A percentile compares a stretch with the other conserved stretches of the same genome.
Conservation (phyloP, 768 basidiomycete species). For the Pisolithus sp. region DNA sequence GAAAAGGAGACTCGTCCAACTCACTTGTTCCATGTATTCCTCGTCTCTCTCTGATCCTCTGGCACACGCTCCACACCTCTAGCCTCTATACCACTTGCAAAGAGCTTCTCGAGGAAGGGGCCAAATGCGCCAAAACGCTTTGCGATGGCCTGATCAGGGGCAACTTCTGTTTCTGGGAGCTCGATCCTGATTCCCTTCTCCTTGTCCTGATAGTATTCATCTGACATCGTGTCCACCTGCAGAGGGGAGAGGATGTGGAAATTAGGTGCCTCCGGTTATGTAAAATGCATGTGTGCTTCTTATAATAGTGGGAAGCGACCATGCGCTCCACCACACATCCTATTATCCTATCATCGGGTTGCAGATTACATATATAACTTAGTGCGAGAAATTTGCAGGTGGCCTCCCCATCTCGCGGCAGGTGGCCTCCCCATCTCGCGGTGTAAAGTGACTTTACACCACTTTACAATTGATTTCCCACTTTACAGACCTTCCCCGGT, state of each 20-base stretch:
- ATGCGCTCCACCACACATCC: too few species aligned
- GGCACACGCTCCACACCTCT: slow-evolving; percentile 50
- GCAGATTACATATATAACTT: too few species aligned
- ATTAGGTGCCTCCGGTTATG: too few species aligned
- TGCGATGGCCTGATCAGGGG: slow-evolving; percentile 23
- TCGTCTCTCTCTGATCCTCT: slow-evolving; percentile 40
- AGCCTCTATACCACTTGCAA: slow-evolving; percentile 46
- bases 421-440: too few species aligned
- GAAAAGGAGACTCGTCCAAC: slow-evolving; percentile 7
- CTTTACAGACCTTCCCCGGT: too few species aligned
- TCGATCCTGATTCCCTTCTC: slow-evolving; percentile 10
- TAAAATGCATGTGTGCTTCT: too few species aligned
- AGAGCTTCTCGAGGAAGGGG: slow-evolving; percentile 32
- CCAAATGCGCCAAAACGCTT: slow-evolving; percentile 26
- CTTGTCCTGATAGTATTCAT: slow-evolving; percentile 8
- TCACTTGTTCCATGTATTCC: slow-evolving; percentile 41
- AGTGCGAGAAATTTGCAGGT: too few species aligned
- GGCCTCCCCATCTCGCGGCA: too few species aligned
- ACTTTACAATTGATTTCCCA: too few species aligned
- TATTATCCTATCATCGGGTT: too few species aligned
- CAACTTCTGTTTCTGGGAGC: slow-evolving; percentile 14
- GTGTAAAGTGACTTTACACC: too few species aligned
- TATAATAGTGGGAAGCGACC: too few species aligned
- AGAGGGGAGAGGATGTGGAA: neutral
- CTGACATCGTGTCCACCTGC: neutral